Base-by-base conservation (phyloP, 2,329 filamentous ascomycete species). In the Monilinia laxa region DNA sequence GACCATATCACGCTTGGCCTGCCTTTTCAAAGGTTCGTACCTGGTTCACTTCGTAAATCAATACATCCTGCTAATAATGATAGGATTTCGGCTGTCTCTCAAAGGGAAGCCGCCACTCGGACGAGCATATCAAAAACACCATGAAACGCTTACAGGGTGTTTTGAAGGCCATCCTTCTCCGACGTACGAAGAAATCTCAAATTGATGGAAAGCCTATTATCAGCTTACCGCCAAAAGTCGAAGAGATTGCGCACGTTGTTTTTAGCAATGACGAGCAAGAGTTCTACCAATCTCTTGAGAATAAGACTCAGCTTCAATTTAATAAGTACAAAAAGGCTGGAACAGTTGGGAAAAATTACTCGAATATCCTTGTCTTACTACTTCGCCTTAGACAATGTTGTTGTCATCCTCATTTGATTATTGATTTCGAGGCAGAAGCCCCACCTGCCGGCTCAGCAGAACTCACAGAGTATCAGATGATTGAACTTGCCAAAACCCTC, bases 131-230 rank as follows among this genome's bases (percentile, higher is more conserved):
- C 3, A 69, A 78, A 25, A 75, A 74, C 52, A 88, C 88, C 2
- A 92, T 96, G 87, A 79, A 79, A 62, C 86, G 88, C 71, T 79
- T 97, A 6, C 91, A 92, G 67, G 86, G 87, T 7, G 78, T 97
- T 6, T 84, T 96, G 49, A 92, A 91, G 73, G 90, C 90, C 1
- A 87, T 93, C 58, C 88, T 96, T 79, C 82, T 97, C 60, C 89
- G 93, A 38, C 89, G 93, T 25, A 93, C 89, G 66, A 97, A 97
- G 78, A 83, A 85, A 45, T 92, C 92, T 0, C 80, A 85, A 70
- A 88, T 96, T 65, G 89, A 97, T 75, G 93, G 92, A 10, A 84
- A 91, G 71, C 91, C 90, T 0, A 91, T 94, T 66, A 80, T 93
- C 56, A 80, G 81, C 20, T 81, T 94, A 10, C 90, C 90, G 0